phyloP scores from a whole-genome alignment of 2,329 filamentous ascomycete genomes.

The Colletotrichum tamarilloi region DNA sequence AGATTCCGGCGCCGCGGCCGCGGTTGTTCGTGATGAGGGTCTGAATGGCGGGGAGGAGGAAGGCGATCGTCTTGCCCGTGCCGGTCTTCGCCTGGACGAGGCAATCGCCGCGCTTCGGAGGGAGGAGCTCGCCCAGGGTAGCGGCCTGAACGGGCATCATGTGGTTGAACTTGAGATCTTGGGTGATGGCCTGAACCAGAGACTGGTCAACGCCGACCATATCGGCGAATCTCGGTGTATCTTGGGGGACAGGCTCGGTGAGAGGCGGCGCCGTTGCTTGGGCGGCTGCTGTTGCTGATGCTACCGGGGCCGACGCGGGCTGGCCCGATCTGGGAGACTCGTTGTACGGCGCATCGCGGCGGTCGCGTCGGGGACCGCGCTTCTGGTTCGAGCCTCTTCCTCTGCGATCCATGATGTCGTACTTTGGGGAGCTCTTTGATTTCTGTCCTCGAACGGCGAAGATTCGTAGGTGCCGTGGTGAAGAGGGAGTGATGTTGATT shows the following conservation, averaged over 20 bases:
- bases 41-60: conserved; percentile 85
- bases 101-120: conserved; percentile 59
- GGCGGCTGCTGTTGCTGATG: background rate
- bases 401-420: conserved; percentile 28
- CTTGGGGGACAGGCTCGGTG: conserved; percentile 51
- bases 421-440: background rate
- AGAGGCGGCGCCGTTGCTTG: conserved; percentile 45
- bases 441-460: conserved; percentile 1
- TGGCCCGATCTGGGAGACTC: conserved; percentile 9
- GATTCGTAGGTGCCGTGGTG: conserved; percentile 1
- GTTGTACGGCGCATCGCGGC: conserved; percentile 3
- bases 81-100: conserved; percentile 89
- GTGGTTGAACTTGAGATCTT: conserved; percentile 61
- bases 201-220: conserved; percentile 56
- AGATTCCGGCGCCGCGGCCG: conserved; percentile 54
- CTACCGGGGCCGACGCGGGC: background rate
- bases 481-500: conserved; percentile 12
- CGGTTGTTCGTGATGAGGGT: conserved; percentile 68
- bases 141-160: conserved; percentile 68
- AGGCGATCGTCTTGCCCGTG: conserved; percentile 88
- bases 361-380: conserved; percentile 18
- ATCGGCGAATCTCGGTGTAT: conserved; percentile 59
- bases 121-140: conserved; percentile 59
- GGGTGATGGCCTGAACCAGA: conserved; percentile 58
- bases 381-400: conserved; percentile 21